Conservation (phyloP, 2,329 filamentous ascomycete species). For the Colletotrichum coccodes region DNA sequence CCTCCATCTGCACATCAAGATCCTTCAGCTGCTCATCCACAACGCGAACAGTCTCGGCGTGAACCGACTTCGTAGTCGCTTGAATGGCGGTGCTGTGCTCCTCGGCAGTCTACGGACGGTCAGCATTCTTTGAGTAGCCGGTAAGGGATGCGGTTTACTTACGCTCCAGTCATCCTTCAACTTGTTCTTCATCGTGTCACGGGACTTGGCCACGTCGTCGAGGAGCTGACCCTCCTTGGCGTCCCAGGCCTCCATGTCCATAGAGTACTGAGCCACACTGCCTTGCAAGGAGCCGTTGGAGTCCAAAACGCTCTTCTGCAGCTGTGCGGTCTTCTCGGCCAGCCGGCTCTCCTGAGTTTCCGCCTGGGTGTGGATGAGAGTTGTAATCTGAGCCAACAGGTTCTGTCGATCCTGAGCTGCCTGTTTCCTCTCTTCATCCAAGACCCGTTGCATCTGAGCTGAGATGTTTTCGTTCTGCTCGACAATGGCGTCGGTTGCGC, state of each 20-base stretch:
- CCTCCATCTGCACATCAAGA: slow-evolving; percentile 87
- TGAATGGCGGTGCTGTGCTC: slow-evolving; percentile 87
- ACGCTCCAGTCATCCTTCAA: slow-evolving; percentile 89
- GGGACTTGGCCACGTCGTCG: slow-evolving; percentile 76
- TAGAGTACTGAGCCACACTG: slow-evolving; percentile 72
- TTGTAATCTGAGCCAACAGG: slow-evolving; percentile 80
- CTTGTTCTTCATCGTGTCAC: slow-evolving; percentile 81
- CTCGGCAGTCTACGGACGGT: slow-evolving; percentile 70
- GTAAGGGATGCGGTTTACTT: slow-evolving; percentile 66
- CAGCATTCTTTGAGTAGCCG: slow-evolving; percentile 47
- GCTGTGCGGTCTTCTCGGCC: slow-evolving; percentile 66
- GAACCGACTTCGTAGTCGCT: slow-evolving; percentile 84
- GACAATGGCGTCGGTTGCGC: slow-evolving; percentile 74
- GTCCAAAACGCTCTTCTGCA: slow-evolving; percentile 72
- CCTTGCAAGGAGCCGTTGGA: slow-evolving; percentile 74
- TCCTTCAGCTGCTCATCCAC: slow-evolving; percentile 90
- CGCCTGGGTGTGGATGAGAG: slow-evolving; percentile 79
- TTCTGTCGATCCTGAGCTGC: slow-evolving; percentile 79
- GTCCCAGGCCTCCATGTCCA: slow-evolving; percentile 80
- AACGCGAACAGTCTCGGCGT: slow-evolving; percentile 88
- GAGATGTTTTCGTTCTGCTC: slow-evolving; percentile 76
- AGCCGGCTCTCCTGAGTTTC: slow-evolving; percentile 79
- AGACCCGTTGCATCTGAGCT: slow-evolving; percentile 71
- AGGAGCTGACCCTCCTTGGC: slow-evolving; percentile 75
- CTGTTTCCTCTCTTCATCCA: slow-evolving; percentile 81